Evolutionary conservation across 2,329 filamentous ascomycete species (phyloP), one percentile per base, ranked within the genome.

Genomic region (Metarhizium guizhouense): DNA sequence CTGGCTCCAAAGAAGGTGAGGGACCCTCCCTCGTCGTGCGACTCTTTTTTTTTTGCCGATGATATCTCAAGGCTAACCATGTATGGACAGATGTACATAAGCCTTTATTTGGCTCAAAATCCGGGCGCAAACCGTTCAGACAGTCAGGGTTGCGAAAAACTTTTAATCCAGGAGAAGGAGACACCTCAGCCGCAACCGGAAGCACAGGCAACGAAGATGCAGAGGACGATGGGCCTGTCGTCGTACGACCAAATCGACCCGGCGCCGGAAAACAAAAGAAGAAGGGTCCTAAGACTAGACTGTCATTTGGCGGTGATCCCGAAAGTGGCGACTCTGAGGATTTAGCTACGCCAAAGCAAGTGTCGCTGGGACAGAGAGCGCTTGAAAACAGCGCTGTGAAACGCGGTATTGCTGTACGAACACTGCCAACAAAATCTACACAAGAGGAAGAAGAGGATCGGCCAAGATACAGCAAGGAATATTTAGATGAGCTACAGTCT

Each of bases 401-500:
- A 59, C 83, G 82, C 59, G 75, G 71, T 25, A 63, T 76, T 5
- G 68, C 74, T 0, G 70, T 78, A 1, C 75, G 64, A 70, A 63
- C 73, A 58, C 69, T 89, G 0, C 83, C 83, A 0, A 68, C 83
- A 55, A 77, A 83, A 7, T 76, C 81, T 1, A 13, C 55, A 47
- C 47, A 51, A 42, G 74, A 84, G 14, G 72, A 71, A 11, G 84
- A 88, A 14, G 83, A 87, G 16, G 85, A 86, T 53, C 77, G 87
- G 42, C 91, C 90, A 0, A 87, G 76, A 57, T 97, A 99, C 68
- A 95, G 82, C 74, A 88, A 88, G 65, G 90, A 95, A 63, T 90
- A 93, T 61, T 77, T 99, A 20, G 85, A 88, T 38, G 90, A 96
- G 68, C 78, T 99, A 14, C 89, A 90, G 59, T 87, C 85, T 57